A percentile compares a stretch with the other conserved stretches of the same genome.
These are phyloP conservation scores for Epichloe brachyelytri DNA, from an alignment of 2,329 filamentous ascomycete genomes.

Conservation along the genomic window DNA sequence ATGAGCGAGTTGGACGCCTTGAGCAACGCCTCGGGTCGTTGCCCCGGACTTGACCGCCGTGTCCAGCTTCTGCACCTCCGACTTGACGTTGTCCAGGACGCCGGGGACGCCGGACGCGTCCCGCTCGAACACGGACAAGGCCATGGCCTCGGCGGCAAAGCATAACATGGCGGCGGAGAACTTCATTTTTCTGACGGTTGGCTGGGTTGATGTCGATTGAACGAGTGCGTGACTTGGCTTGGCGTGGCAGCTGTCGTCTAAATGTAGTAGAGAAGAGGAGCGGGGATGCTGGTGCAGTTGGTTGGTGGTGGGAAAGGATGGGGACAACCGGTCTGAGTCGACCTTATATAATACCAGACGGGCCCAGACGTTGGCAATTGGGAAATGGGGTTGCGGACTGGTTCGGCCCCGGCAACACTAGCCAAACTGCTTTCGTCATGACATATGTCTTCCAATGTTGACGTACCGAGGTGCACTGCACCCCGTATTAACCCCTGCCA, in stretches of 20 bases:
- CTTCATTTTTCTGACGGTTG: not conserved
- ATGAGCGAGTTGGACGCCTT: conserved; percentile 11
- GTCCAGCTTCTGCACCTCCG: conserved; percentile 9
- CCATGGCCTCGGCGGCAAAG: not conserved
- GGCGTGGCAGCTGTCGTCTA: not conserved
- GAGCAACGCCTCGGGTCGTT: conserved; percentile 9
- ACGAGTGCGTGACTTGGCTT: not conserved
- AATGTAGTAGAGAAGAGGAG: not conserved
- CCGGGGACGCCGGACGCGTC: conserved; percentile 6
- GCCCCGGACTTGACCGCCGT: conserved; percentile 11
- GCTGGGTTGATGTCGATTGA: not conserved
- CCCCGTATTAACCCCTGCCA: too few species aligned
- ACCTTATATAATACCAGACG: not conserved
- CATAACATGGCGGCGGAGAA: not conserved
- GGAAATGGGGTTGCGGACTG: too few species aligned
- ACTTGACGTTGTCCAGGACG: conserved; percentile 6
- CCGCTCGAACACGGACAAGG: not conserved
- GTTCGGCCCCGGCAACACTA: too few species aligned
- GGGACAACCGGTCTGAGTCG: not conserved
- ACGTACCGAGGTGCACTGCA: too few species aligned
- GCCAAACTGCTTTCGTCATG: too few species aligned
- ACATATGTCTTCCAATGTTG: too few species aligned
- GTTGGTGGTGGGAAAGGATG: too few species aligned
- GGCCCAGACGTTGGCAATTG: too few species aligned
- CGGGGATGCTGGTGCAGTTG: too few species aligned